Base-by-base conservation (phyloP, 208 protist genomes). In the Crithidia expoeki region DNA sequence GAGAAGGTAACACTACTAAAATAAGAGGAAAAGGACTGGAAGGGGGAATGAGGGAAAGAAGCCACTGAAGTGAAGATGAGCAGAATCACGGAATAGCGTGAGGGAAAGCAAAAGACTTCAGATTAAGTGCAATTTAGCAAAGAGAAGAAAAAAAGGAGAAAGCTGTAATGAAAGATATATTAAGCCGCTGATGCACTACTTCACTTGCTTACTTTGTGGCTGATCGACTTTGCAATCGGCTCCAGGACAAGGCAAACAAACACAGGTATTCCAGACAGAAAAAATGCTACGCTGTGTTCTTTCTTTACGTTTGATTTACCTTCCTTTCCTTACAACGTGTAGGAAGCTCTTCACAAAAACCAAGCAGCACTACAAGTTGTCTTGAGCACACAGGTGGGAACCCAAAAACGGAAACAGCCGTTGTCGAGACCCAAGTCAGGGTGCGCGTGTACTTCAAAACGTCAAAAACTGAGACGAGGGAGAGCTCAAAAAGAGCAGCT, bases 1-100 rank as follows among this genome's bases (percentile, higher is more conserved):
- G n/a, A n/a, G n/a, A n/a, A n/a, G n/a, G n/a, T n/a, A n/a, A 47
- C 42, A 47, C 4, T 21, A 47, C 42, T 3, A 47, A 47, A 47
- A 47, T 17, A 5, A 5, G n/a, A n/a, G n/a, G n/a, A 47, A 47
- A 47, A 47, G n/a, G 42, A 9, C n/a, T 17, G 12, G 42, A 47
- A n/a, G n/a, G n/a, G n/a, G n/a, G 42, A 47, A 47, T 17, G n/a
- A 47, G 14, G n/a, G 42, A n/a, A n/a, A n/a, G 5, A 47, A 47
- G 14, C 12, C 3, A 4, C 42, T 5, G 5, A 47, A 47, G 42
- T 47, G 12, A 9, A 47, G 42, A 5, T 47, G 42, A 47, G 42
- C 42, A 47, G 42, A 47, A 47, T n/a, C 42, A 47, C 42, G n/a
- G 42, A 17, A 47, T 47, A 47, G 42, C 14, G 42, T 47, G 42